Percentiles rank a stretch among this genome's conserved stretches.
phyloP scores from a whole-genome alignment of 2,329 filamentous ascomycete genomes.

The Pseudogymnoascus sp. region DNA sequence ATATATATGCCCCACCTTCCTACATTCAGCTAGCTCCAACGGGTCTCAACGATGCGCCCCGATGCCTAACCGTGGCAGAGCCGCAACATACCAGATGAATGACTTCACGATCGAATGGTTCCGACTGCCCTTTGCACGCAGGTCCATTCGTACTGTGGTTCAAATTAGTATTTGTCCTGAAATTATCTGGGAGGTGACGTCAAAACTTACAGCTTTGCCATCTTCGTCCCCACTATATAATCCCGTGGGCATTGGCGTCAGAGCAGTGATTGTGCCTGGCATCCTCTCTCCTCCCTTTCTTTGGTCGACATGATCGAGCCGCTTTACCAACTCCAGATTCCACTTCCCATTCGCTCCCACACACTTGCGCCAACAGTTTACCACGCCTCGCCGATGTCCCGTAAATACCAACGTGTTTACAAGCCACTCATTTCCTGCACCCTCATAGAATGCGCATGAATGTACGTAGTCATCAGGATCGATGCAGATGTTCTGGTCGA shows the following conservation, averaged over 20 bases:
- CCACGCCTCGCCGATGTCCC: slow-evolving; percentile 72
- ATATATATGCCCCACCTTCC: background rate
- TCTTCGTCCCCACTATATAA: slow-evolving; percentile 94
- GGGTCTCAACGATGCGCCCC: background rate
- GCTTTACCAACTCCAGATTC: slow-evolving; percentile 67
- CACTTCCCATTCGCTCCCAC: slow-evolving; percentile 55
- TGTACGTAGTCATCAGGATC: slow-evolving; percentile 65
- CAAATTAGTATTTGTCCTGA: slow-evolving; percentile 15
- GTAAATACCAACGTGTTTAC: slow-evolving; percentile 82
- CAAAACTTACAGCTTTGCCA: slow-evolving; percentile 67
- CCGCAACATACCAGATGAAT: background rate
- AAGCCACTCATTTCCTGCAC: slow-evolving; percentile 84
- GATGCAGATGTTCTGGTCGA: slow-evolving; percentile 73
- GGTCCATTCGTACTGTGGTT: slow-evolving; percentile 50
- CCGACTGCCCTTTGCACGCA: slow-evolving; percentile 15
- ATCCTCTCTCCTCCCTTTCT: slow-evolving; percentile 51
- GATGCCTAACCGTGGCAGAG: background rate
- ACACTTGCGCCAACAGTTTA: slow-evolving; percentile 64
- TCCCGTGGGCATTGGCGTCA: slow-evolving; percentile 70
- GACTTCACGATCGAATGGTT: background rate
- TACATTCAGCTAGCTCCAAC: background rate
- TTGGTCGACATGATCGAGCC: slow-evolving; percentile 70
- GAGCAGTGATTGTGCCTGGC: slow-evolving; percentile 71
- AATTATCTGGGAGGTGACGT: background rate
- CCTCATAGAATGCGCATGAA: slow-evolving; percentile 87